Base-by-base conservation (phyloP, 129 eudicot species). In the Pseudognaphalium luteoalbum region DNA sequence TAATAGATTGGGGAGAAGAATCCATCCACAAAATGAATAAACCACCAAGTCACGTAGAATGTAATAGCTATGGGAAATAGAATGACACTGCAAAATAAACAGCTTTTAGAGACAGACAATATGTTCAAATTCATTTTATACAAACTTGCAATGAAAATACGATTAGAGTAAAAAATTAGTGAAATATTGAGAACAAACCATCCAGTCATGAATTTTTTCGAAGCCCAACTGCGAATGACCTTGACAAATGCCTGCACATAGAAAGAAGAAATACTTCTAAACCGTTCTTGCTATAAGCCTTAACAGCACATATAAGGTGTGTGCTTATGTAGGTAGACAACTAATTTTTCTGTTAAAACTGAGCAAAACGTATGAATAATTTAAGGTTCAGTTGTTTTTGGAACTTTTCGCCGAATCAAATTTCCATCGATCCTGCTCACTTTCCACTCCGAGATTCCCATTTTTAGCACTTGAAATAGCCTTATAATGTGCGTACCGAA, bases 151-250 rank as follows among this genome's bases (percentile, higher is more conserved):
- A 25, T 74, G 12, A 15, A 22, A 20, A 15, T 21, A 59, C 19
- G 2, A 59, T 6, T 6, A 60, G 15, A 80, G 58, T 72, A 77
- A 9, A 15, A 33, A 35, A 71, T 69, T 28, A 51, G 2, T 10
- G 65, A 25, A 21, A 22, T 39, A 17, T 33, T 16, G 62, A 57
- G 68, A 80, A 86, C 84, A 71, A 72, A 92, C 97, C 97, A 87
- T 87, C 97, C 97, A 6, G 87, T 79, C 88, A 92, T 87, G 79
- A 92, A 92, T 81, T 89, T 92, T 54, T 92, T 89, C 39, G 91
- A 83, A 9, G 91, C 90, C 97, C 97, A 92, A 71, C 97, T 89
- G 19, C 85, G 92, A 51, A 92, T 34, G 19, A 85, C 88, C 82
- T 89, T 88, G 81, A 66, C 56, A 50, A 85, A 74, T 39, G 97